These are phyloP conservation scores for Hypoxylon sp. DNA, from an alignment of 2,329 filamentous ascomycete genomes.

Conservation along the genomic window DNA sequence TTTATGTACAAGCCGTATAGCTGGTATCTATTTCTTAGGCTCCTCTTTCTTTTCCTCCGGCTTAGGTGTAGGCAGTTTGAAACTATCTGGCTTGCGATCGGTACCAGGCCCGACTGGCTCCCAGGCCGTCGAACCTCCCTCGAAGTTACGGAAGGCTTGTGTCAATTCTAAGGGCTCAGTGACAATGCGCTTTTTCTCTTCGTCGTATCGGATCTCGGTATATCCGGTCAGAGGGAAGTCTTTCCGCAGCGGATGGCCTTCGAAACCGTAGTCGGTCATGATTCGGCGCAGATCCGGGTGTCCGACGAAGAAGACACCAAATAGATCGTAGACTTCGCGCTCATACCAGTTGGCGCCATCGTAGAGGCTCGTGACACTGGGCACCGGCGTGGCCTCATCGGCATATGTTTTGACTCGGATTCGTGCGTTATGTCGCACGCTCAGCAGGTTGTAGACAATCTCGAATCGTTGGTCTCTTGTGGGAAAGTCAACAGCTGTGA, in stretches of 20 bases:
- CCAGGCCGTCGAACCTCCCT: slow-evolving; percentile 83
- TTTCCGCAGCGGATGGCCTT: slow-evolving; percentile 96
- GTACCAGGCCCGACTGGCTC: slow-evolving; percentile 77
- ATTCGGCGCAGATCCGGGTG: slow-evolving; percentile 97
- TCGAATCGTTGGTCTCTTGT: slow-evolving; percentile 97
- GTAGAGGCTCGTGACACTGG: slow-evolving; percentile 86
- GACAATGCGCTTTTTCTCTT: slow-evolving; percentile 99
- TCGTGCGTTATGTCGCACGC: slow-evolving; percentile 94
- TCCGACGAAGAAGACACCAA: slow-evolving; percentile 95
- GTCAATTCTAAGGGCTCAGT: slow-evolving; percentile 98
- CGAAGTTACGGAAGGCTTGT: slow-evolving; percentile 98
- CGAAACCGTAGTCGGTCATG: slow-evolving; percentile 99
- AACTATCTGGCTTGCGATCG: slow-evolving; percentile 85
- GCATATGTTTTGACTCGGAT: slow-evolving; percentile 99
- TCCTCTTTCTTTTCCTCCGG: slow-evolving; percentile 93
- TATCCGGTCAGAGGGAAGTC: slow-evolving; percentile 98
- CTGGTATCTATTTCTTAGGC: slow-evolving; percentile 82
- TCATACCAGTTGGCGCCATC: slow-evolving; percentile 99
- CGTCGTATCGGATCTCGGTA: slow-evolving; percentile 97
- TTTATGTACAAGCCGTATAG: slow-evolving; percentile 54
- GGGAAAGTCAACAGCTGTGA: slow-evolving; percentile 96
- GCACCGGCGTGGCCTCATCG: slow-evolving; percentile 94
- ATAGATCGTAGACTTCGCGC: slow-evolving; percentile 96
- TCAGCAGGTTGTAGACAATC: slow-evolving; percentile 97
- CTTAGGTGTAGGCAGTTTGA: slow-evolving; percentile 96